These are phyloP conservation scores for Thermomucor indicae-seudaticae DNA, from an alignment of 371 early-diverging fungal species.

Conservation along the genomic window DNA sequence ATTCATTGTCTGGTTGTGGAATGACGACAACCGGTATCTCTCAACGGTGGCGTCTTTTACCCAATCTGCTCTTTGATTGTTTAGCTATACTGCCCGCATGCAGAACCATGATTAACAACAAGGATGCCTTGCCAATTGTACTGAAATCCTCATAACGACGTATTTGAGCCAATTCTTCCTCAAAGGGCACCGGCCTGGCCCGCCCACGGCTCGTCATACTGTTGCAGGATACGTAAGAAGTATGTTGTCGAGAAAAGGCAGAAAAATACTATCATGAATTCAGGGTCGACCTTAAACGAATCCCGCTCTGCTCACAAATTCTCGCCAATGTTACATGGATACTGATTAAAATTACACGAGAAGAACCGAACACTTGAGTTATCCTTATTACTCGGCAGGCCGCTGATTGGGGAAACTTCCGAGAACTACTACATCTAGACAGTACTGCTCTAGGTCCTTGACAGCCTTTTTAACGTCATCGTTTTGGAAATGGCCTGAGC, in stretches of 20 bases:
- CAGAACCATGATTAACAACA: conserved; percentile 3
- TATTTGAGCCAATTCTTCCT: conserved; percentile 55
- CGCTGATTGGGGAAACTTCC: conserved; percentile 84
- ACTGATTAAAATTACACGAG: too few species aligned
- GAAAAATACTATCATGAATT: too few species aligned
- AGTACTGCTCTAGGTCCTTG: conserved; percentile 61
- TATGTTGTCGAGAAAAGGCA: too few species aligned
- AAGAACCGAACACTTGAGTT: too few species aligned
- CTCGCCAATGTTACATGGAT: too few species aligned
- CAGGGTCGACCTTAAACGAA: too few species aligned
- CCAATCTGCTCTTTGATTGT: conserved; percentile 70
- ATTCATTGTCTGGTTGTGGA: conserved; percentile 44
- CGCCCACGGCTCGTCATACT: conserved; percentile 19
- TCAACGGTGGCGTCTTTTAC: conserved; percentile 83
- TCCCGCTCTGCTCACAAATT: too few species aligned
- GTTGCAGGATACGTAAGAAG: too few species aligned
- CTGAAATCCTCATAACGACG: conserved; percentile 83
- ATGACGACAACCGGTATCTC: conserved; percentile 60
- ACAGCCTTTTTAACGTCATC: conserved; percentile 60
- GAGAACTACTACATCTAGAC: conserved; percentile 72
- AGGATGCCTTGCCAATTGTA: conserved; percentile 81
- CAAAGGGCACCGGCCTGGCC: conserved; percentile 24
- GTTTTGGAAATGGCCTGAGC: conserved; percentile 75
- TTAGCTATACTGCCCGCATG: neutral
- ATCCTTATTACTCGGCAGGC: too few species aligned